A percentile compares a stretch with the other conserved stretches of the same genome.
Evolutionary conservation across 345 rosid species (phyloP).

Genomic region (Eucalyptus erythrocorys): DNA sequence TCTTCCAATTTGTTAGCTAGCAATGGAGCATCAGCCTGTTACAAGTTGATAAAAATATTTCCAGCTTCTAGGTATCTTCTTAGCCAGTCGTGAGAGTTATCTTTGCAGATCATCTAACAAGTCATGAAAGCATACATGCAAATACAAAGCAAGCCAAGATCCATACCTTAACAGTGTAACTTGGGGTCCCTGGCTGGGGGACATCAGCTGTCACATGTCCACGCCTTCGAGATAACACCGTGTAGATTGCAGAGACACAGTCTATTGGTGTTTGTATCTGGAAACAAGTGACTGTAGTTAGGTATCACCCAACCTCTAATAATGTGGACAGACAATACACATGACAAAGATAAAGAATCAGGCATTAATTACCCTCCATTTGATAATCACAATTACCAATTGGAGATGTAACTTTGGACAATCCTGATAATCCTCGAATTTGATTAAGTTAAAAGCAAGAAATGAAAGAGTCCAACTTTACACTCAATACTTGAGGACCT

Average conservation of each 20-base stretch:
- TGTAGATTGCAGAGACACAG: conserved; percentile 91
- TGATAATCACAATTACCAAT: neutral
- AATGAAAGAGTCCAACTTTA: neutral
- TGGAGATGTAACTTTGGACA: neutral
- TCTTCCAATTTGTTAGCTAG: neutral
- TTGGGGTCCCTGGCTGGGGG: conserved; percentile 98
- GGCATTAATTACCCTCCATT: neutral
- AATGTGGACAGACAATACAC: neutral
- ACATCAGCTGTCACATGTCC: conserved; percentile 97
- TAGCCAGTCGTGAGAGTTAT: neutral
- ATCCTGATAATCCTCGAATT: neutral
- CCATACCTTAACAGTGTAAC: conserved; percentile 84
- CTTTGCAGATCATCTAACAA: neutral
- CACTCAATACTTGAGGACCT: neutral
- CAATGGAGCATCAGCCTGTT: neutral
- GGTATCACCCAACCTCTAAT: neutral
- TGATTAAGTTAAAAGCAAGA: neutral
- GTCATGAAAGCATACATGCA: neutral
- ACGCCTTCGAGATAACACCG: conserved; percentile 87
- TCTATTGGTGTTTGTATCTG: conserved; percentile 99
- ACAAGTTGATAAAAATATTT: neutral
- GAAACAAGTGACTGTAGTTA: neutral
- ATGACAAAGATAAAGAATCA: neutral
- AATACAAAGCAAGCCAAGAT: neutral
- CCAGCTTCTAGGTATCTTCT: neutral